Evolutionary conservation across 2,329 filamentous ascomycete genomes (phyloP), one percentile per base, ranked within the genome.

Genomic region (Tolypocladium pustulatum): DNA sequence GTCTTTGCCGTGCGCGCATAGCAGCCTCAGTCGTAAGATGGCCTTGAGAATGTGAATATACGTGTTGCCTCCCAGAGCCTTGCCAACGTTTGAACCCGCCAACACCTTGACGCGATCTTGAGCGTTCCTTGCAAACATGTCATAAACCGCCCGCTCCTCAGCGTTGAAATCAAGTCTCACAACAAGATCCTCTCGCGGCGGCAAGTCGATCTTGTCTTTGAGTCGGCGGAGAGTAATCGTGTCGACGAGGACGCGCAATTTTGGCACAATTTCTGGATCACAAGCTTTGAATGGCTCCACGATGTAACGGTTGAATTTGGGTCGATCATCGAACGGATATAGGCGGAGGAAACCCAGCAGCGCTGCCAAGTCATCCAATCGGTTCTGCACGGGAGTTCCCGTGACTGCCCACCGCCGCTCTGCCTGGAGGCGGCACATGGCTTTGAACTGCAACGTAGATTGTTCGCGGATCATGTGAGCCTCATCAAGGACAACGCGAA

Each of bases 401-500:
- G 94, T 97, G n/a, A 97, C 90, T 3, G 92, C 93, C 94, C 94
- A 99, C 38, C 92, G 87, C 37, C 92, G 85, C 67, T 89, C 83
- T 2, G 91, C 90, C 61, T 89, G 81, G 3, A 97, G 78, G 25
- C 84, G 82, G 63, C 91, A 92, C 25, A 94, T 90, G 3, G 90
- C 90, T 69, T 92, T 91, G 57, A 91, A 95, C 64, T 93, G 88
- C 46, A 89, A 78, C 0, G 91, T 93, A 4, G 80, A 83, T 62
- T 90, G 87, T 65, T 95, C 93, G 32, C 94, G 89, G 63, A 99
- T 97, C 72, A 89, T 89, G 70, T 99, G 94, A 0, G 92, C 94
- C 73, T 99, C 93, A 63, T 97, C 93, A 1, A 97, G 81, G 1
- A 97, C 91, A 57, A 97, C 89, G 25, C 93, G 88, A 70, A 96